These are phyloP conservation scores for Osmanthus fragrans DNA, from an alignment of 257 asterid species.

Conservation along the genomic window DNA sequence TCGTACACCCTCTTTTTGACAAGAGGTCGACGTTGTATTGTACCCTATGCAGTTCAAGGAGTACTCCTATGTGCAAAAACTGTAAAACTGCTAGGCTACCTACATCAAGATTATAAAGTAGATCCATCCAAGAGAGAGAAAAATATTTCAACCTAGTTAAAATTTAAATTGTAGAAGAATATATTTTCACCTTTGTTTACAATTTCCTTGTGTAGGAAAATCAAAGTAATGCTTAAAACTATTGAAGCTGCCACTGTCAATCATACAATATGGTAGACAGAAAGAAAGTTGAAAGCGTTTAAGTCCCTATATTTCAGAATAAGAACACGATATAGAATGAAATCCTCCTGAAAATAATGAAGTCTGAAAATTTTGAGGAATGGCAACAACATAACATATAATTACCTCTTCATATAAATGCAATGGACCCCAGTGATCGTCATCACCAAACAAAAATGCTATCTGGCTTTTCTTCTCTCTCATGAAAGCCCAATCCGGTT, in stretches of 20 bases:
- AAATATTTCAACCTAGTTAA: background rate
- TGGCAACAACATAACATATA: background rate
- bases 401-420: slow-evolving; percentile 62
- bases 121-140: background rate
- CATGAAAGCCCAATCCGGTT: no score
- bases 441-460: slow-evolving; percentile 72
- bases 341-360: background rate
- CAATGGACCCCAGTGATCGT: slow-evolving; percentile 97
- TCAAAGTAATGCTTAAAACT: background rate
- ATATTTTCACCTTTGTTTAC: background rate
- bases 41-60: background rate
- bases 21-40: background rate
- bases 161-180: background rate
- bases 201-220: background rate
- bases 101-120: background rate
- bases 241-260: background rate
- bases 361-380: background rate
- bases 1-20: background rate
- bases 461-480: slow-evolving; percentile 42
- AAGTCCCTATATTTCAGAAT: background rate
- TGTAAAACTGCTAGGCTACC: background rate
- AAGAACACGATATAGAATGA: background rate
- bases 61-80: background rate
- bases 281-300: background rate
- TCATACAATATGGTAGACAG: background rate